Evolutionary conservation across 1,284 basidiomycete genomes (phyloP).

Genomic region (Amylostereum areolatum): DNA sequence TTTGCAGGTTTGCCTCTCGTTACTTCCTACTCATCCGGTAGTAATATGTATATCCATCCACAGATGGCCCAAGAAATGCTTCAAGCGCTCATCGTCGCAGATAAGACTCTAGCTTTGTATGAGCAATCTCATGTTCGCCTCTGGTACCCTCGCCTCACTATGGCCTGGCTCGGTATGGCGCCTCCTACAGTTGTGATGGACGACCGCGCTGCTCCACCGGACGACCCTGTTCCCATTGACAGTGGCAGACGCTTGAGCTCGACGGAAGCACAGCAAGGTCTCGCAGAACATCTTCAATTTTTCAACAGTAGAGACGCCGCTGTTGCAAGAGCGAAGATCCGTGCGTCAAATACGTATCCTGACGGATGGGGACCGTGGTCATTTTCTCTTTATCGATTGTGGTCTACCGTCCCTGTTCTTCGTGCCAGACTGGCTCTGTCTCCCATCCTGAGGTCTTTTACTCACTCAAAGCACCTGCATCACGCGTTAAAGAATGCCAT

Average conservation of each 20-base stretch:
- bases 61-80: slow-evolving; percentile 42
- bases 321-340: slow-evolving; percentile 5
- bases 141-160: slow-evolving; percentile 39
- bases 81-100: slow-evolving; percentile 28
- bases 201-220: slow-evolving; percentile 23
- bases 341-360: slow-evolving; percentile 2
- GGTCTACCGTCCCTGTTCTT: slow-evolving; percentile 30
- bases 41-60: neutral
- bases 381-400: slow-evolving; percentile 17
- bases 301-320: neutral
- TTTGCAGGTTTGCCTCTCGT: slow-evolving; percentile 30
- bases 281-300: slow-evolving; percentile 16
- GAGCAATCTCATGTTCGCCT: slow-evolving; percentile 30
- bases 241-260: slow-evolving; percentile 17
- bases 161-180: slow-evolving; percentile 42
- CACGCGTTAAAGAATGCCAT: slow-evolving; percentile 43
- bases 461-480: slow-evolving; percentile 36
- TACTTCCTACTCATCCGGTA: neutral
- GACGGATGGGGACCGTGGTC: slow-evolving; percentile 7
- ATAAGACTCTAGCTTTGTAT: slow-evolving; percentile 28
- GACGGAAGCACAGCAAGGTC: slow-evolving; percentile 22
- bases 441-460: slow-evolving; percentile 21
- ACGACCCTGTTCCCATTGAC: slow-evolving; percentile 16
- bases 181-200: slow-evolving; percentile 34
- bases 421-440: slow-evolving; percentile 30